Evolutionary conservation across 768 basidiomycete species (phyloP).

Genomic region (Tylopilus balloui): DNA sequence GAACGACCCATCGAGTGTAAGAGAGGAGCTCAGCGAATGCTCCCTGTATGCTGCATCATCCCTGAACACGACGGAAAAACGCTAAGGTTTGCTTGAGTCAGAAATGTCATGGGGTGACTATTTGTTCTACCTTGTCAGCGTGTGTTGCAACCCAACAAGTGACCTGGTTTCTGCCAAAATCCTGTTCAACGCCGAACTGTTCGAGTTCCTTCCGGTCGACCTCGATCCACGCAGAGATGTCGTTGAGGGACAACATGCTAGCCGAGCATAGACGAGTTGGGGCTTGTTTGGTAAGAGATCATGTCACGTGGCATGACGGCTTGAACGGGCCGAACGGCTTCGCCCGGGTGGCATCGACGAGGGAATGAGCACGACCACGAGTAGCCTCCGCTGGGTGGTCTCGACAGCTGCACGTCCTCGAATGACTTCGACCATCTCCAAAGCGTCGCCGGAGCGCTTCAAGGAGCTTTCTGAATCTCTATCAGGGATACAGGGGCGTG

Average conservation of each 20-base stretch:
- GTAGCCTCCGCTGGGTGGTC: conserved; percentile 1
- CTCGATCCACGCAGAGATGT: conserved; percentile 26
- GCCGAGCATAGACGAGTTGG: neutral
- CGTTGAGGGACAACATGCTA: conserved; percentile 22
- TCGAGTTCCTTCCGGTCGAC: conserved; percentile 28
- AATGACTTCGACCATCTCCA: conserved; percentile 18
- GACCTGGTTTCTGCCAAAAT: conserved; percentile 12
- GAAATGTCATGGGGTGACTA: neutral
- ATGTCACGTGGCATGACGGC: conserved; percentile 18
- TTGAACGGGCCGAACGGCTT: no score
- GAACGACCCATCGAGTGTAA: conserved; percentile 20
- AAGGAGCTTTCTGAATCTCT: conserved; percentile 53
- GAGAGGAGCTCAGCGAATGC: conserved; percentile 1
- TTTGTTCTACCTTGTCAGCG: conserved; percentile 20
- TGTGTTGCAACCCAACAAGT: conserved; percentile 31
- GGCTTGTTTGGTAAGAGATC: neutral
- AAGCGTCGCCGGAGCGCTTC: conserved; percentile 39
- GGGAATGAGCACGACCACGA: neutral
- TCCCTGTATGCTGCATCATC: conserved; percentile 10
- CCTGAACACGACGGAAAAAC: conserved; percentile 24
- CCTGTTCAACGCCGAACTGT: conserved; percentile 22
- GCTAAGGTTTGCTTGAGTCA: conserved; percentile 12
- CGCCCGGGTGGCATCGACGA: no score
- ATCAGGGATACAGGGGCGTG: conserved; percentile 45
- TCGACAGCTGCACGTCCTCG: conserved; percentile 5